Base-by-base conservation (phyloP, 768 basidiomycete species). In the Russula olivacea region DNA sequence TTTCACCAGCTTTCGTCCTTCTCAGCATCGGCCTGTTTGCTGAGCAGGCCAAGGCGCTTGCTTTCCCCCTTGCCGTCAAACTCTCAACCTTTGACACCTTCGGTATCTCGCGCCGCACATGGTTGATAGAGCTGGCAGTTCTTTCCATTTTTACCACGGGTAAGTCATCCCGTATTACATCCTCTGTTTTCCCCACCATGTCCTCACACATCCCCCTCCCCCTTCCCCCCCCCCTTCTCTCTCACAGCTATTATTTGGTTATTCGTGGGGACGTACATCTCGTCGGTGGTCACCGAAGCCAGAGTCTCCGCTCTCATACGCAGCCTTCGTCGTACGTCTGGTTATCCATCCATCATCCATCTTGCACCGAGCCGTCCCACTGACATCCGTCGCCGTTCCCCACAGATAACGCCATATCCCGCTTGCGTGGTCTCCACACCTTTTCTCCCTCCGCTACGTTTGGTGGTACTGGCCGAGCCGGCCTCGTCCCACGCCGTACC, bases 231-330 rank as follows among this genome's bases (percentile, higher is more conserved):
- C 17, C 23, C 3, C 23, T 5, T 17, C 23, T 40, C 21, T 36
- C 28, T 43, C 25, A 28, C 56, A 63, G 61, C 41, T 4, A 15
- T 52, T 3, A 4, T 63, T 2, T 58, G 58, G 32, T 58, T 25
- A 3, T 2, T 58, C 8, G 5, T 63, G 0, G 50, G 61, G 11
- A 12, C 43, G 15, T 63, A 28, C 15, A 6, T 36, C 11, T 3
- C 47, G 41, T 11, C 12, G 32, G 6, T 40, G 3, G 12, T 63
- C 8, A 14, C 32, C 14, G n/a, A 11, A 14, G 38, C 55, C n/a
- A 28, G 55, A 43, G 30, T 23, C 25, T 10, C 14, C 5, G 19
- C 19, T n/a, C 0, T 45, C 6, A 2, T 63, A 0, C 9, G 2
- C 10, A 17, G 23, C 2, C 19, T 63, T 8, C 34, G 4, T 47